Percentiles rank a stretch among this genome's conserved stretches.
Evolutionary conservation across 768 basidiomycete species (phyloP).

Genomic region (Rhizopogon vulgaris): DNA sequence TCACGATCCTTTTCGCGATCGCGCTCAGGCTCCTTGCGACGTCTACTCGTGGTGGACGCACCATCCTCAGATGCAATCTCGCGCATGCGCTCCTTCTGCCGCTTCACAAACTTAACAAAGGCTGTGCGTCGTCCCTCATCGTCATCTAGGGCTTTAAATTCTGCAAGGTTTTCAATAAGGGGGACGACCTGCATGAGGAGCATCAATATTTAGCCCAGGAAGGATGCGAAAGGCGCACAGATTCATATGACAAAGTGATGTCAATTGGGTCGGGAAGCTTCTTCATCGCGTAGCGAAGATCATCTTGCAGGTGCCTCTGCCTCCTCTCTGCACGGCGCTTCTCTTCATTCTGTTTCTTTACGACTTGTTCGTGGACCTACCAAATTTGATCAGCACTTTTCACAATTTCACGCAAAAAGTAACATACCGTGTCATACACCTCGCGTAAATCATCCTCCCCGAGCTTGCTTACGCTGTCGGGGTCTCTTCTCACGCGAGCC

Average conservation of each 20-base stretch:
- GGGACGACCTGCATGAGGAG: constrained; percentile 52
- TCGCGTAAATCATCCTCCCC: constrained; percentile 45
- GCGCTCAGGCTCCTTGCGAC: constrained; percentile 64
- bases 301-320: constrained; percentile 87
- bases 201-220: background rate
- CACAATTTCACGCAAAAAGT: background rate
- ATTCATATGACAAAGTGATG: constrained; percentile 68
- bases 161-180: constrained; percentile 73
- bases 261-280: constrained; percentile 83
- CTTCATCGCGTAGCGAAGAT: constrained; percentile 91
- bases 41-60: constrained; percentile 70
- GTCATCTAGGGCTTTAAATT: constrained; percentile 83
- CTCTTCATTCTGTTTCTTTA: constrained; percentile 80
- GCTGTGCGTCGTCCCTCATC: constrained; percentile 80
- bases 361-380: constrained; percentile 67
- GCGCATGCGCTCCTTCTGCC: constrained; percentile 87
- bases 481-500: constrained; percentile 48
- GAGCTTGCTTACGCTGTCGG: constrained; percentile 45
- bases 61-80: constrained; percentile 79
- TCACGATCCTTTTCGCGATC: constrained; percentile 47
- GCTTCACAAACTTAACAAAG: constrained; percentile 81
- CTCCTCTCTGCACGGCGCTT: constrained; percentile 79
- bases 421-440: constrained; percentile 59
- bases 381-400: background rate
- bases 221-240: constrained; percentile 41